Conservation (phyloP, 345 rosid species). For the Microthlaspi erraticum region DNA sequence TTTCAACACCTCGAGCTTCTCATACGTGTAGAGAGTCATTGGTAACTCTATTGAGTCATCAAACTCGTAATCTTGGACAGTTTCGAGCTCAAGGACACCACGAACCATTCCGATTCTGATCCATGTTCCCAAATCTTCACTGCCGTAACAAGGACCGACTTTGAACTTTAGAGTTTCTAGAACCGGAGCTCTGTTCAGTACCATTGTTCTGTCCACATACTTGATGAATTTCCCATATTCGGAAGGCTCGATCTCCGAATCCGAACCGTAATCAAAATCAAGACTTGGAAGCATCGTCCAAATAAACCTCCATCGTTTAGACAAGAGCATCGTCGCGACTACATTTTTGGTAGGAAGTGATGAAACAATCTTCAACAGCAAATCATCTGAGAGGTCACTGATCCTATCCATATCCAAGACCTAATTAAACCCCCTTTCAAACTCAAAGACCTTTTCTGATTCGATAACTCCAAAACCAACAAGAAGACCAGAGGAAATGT, state of each 20-base stretch:
- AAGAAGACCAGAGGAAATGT: no score
- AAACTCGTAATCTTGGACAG: no score
- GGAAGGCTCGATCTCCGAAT: neutral
- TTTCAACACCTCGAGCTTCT: slow-evolving; percentile 15
- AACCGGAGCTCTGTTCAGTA: neutral
- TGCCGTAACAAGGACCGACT: neutral
- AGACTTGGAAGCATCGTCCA: slow-evolving; percentile 18
- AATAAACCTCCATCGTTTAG: slow-evolving; percentile 3
- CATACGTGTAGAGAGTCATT: neutral
- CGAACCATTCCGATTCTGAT: neutral
- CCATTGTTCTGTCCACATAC: slow-evolving; percentile 3
- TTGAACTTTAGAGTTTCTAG: neutral
- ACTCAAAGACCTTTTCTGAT: no score
- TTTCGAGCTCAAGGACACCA: neutral
- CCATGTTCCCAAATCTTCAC: slow-evolving; percentile 5
- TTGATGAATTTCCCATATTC: neutral
- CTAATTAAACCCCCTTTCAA: no score
- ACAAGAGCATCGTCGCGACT: neutral
- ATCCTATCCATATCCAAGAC: neutral
- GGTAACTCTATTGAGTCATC: neutral
- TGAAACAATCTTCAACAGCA: slow-evolving; percentile 5
- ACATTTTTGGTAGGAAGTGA: slow-evolving; percentile 4
- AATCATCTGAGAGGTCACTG: slow-evolving; percentile 4
- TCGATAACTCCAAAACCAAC: neutral
- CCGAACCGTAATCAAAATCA: neutral